Percentiles rank a stretch among this genome's conserved stretches.
These are phyloP conservation scores for Penicillium verhagenii DNA, from an alignment of 495 filamentous ascomycete species.

Conservation along the genomic window DNA sequence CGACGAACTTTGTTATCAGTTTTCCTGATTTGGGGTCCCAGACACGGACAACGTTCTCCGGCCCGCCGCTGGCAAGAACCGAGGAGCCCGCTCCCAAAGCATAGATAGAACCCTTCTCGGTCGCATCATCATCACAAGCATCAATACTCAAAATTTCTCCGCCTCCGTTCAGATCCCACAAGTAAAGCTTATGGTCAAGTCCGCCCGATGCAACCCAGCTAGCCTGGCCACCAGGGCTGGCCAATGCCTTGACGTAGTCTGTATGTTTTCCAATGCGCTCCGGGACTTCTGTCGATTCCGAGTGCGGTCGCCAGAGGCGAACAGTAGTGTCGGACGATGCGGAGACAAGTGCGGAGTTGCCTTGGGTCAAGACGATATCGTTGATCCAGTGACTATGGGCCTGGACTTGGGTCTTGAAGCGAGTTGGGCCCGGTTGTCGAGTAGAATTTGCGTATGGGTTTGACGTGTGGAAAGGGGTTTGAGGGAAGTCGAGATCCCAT, in stretches of 20 bases:
- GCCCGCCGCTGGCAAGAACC: conserved; percentile 88
- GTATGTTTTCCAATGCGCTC: conserved; percentile 87
- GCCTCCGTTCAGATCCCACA: conserved; percentile 89
- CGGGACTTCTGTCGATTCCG: conserved; percentile 62
- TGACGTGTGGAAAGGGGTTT: conserved; percentile 34
- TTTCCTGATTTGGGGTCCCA: conserved; percentile 93
- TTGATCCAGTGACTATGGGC: conserved; percentile 99
- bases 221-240: conserved; percentile 65
- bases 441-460: conserved; percentile 30
- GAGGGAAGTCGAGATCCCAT: conserved; percentile 74
- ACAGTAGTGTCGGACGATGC: conserved; percentile 95
- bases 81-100: conserved; percentile 72
- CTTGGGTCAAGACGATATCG: conserved; percentile 83
- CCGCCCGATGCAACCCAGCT: conserved; percentile 97
- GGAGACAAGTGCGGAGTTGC: conserved; percentile 82
- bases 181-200: conserved; percentile 82
- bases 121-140: conserved; percentile 72
- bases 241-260: conserved; percentile 95
- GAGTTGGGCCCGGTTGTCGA: conserved; percentile 46
- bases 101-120: conserved; percentile 92
- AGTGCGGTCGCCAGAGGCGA: conserved; percentile 89
- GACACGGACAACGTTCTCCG: conserved; percentile 87
- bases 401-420: conserved; percentile 88
- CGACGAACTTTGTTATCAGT: conserved; percentile 91
- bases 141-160: conserved; percentile 85